Evolutionary conservation across 2,329 filamentous ascomycete species (phyloP).

Genomic region (Venturia asperata): DNA sequence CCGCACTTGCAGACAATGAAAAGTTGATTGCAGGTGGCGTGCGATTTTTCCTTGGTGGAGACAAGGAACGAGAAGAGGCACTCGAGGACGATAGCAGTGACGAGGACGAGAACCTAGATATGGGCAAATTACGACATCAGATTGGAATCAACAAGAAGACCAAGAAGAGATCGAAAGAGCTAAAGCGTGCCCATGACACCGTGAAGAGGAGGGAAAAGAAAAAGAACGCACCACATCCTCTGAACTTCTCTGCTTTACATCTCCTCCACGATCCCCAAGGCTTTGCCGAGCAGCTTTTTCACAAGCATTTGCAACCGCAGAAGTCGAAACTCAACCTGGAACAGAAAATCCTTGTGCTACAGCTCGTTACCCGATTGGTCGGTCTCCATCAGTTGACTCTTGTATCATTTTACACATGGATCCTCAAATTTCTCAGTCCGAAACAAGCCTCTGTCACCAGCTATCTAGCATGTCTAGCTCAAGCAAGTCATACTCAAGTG

Average conservation of each 20-base stretch:
- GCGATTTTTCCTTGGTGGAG: slow-evolving; percentile 90
- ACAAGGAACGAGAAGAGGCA: slow-evolving; percentile 89
- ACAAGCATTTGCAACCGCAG: slow-evolving; percentile 80
- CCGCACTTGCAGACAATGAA: slow-evolving; percentile 78
- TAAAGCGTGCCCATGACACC: slow-evolving; percentile 74
- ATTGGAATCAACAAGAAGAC: slow-evolving; percentile 93
- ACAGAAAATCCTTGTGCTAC: slow-evolving; percentile 80
- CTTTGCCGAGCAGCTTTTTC: slow-evolving; percentile 83
- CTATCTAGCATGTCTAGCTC: slow-evolving; percentile 85
- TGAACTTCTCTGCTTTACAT: slow-evolving; percentile 96
- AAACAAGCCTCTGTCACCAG: slow-evolving; percentile 85
- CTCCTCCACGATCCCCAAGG: slow-evolving; percentile 90
- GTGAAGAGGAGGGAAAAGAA: slow-evolving; percentile 72
- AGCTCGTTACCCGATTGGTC: slow-evolving; percentile 83
- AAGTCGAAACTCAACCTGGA: slow-evolving; percentile 82
- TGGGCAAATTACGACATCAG: slow-evolving; percentile 77
- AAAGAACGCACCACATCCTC: slow-evolving; percentile 75
- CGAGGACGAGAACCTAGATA: slow-evolving; percentile 66
- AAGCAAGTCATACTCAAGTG: slow-evolving; percentile 83
- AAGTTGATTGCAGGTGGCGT: slow-evolving; percentile 86
- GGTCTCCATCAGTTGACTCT: slow-evolving; percentile 89
- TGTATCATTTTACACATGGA: slow-evolving; percentile 90
- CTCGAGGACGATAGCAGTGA: slow-evolving; percentile 79
- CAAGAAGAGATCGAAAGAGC: slow-evolving; percentile 72
- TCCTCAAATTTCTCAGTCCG: slow-evolving; percentile 81